phyloP scores from a whole-genome alignment of 1,139 yeast genomes.

The Saccharomyces hybrid region DNA sequence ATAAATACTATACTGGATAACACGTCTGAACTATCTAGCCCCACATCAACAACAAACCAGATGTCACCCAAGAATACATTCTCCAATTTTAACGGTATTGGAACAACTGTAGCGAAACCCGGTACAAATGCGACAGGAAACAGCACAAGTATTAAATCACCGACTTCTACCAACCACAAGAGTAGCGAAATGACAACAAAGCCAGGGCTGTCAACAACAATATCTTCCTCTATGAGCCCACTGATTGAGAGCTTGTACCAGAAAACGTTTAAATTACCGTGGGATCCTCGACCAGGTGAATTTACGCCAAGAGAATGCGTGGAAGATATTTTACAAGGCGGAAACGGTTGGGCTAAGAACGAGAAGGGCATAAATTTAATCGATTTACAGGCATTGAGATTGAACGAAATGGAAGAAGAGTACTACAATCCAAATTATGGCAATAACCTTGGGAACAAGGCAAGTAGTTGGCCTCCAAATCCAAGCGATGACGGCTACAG shows the following conservation, averaged over 20 bases:
- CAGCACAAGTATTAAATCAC: slow-evolving; percentile 1
- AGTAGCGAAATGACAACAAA: slow-evolving; percentile 5
- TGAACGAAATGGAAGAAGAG: slow-evolving; percentile 21
- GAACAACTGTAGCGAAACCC: not conserved
- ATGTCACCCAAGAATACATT: slow-evolving; percentile 10
- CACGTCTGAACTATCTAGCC: not conserved
- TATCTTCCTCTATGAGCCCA: slow-evolving; percentile 35
- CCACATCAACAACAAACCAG: slow-evolving; percentile 5
- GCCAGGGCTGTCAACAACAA: slow-evolving; percentile 8
- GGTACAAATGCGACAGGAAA: not conserved
- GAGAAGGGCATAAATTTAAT: slow-evolving; percentile 38
- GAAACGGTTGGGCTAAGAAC: slow-evolving; percentile 57
- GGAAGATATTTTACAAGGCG: slow-evolving; percentile 67
- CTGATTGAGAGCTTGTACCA: slow-evolving; percentile 48
- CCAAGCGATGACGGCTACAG: slow-evolving; percentile 8
- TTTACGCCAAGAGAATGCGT: slow-evolving; percentile 66
- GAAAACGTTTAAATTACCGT: slow-evolving; percentile 59
- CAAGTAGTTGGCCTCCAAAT: not conserved
- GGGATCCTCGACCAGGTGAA: slow-evolving; percentile 76
- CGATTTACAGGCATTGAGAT: slow-evolving; percentile 36
- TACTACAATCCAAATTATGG: slow-evolving; percentile 6
- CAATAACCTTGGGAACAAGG: not conserved
- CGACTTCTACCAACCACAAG: not conserved
- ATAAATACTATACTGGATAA: slow-evolving; percentile 21
- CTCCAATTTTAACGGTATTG: slow-evolving; percentile 3